These are phyloP conservation scores for Boletus holoroseus DNA, from an alignment of 1,284 basidiomycete genomes.

Conservation along the genomic window DNA sequence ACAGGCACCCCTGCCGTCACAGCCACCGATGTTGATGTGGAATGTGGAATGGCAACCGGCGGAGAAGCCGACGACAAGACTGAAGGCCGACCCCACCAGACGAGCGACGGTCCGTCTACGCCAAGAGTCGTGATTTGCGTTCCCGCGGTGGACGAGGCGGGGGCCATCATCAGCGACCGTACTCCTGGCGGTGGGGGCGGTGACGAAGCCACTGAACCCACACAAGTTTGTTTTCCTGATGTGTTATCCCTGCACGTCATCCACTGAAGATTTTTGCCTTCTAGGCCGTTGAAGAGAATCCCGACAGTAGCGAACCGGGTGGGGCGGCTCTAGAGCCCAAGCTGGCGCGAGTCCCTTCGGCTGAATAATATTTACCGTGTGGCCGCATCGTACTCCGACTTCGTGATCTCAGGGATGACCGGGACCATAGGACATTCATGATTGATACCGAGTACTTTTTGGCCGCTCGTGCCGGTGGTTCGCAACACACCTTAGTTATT, in stretches of 20 bases:
- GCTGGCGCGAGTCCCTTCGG: slow-evolving; percentile 28
- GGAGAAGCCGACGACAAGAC: background rate
- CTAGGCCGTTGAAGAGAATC: slow-evolving; percentile 11
- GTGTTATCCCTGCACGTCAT: background rate
- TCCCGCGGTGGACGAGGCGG: background rate
- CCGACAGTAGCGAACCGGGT: background rate
- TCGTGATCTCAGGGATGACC: background rate
- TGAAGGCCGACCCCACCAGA: background rate
- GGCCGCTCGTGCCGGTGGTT: background rate
- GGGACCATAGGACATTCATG: background rate
- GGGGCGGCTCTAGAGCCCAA: background rate
- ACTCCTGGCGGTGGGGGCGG: background rate
- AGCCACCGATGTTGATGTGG: slow-evolving; percentile 21
- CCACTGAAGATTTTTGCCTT: slow-evolving; percentile 17
- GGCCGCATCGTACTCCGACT: slow-evolving; percentile 9
- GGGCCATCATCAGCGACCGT: background rate
- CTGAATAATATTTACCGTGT: slow-evolving; percentile 37
- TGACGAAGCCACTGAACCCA: background rate
- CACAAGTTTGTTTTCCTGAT: slow-evolving; percentile 25
- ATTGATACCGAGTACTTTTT: background rate
- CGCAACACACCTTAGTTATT: background rate
- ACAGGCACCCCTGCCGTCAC: background rate
- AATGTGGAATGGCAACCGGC: slow-evolving; percentile 17
- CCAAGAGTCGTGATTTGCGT: background rate
- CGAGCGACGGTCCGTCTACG: background rate